Conservation (phyloP, 495 filamentous ascomycete species). For the Penicillium parvum region DNA sequence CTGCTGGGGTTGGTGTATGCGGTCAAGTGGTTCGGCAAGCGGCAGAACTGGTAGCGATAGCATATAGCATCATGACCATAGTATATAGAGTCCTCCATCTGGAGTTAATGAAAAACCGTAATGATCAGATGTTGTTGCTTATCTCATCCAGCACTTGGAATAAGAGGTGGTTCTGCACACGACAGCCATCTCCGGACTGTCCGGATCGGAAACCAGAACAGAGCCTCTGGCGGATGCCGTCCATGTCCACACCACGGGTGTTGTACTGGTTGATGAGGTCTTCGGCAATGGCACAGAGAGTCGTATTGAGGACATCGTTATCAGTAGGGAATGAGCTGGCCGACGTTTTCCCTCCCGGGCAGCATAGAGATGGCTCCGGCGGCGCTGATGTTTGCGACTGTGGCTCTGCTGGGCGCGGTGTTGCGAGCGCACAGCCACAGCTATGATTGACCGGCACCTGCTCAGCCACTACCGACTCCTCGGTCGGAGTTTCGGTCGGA, state of each 20-base stretch:
- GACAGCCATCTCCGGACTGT: conserved; percentile 33
- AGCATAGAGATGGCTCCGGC: not conserved
- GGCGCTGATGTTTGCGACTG: not conserved
- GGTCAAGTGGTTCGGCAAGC: conserved; percentile 10
- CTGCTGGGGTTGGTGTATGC: conserved; percentile 8
- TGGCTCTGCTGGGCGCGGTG: not conserved
- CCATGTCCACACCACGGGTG: conserved; percentile 32
- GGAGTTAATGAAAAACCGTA: no score
- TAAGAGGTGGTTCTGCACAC: conserved; percentile 40
- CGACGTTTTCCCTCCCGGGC: no score
- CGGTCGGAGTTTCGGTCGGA: not conserved
- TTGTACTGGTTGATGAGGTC: conserved; percentile 40
- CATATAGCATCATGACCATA: no score
- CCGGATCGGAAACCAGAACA: conserved; percentile 35
- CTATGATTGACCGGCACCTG: not conserved
- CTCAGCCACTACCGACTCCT: not conserved
- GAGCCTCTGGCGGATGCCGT: conserved; percentile 32
- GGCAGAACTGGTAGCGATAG: conserved; percentile 2
- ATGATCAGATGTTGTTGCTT: conserved; percentile 28
- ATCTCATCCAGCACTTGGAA: conserved; percentile 45
- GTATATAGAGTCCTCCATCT: no score
- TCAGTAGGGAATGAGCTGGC: no score
- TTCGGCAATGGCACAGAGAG: conserved; percentile 40
- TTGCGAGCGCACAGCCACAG: not conserved
- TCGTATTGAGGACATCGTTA: conserved; percentile 34